phyloP scores from a whole-genome alignment of 768 basidiomycete species.

The Suillus decipiens region DNA sequence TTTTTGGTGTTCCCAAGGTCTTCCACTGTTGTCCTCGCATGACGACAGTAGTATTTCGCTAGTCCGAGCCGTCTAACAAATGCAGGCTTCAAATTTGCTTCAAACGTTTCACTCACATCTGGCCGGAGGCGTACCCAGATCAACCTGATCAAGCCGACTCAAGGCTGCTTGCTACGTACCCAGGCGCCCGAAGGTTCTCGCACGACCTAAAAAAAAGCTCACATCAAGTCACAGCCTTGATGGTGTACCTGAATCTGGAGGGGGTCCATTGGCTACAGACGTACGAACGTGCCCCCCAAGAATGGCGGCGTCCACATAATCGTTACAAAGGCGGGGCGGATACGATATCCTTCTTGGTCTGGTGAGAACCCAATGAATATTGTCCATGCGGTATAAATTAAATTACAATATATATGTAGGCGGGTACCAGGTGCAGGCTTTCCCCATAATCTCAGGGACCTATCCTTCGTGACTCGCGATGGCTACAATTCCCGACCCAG shows the following conservation, averaged over 20 bases:
- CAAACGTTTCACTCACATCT: not conserved
- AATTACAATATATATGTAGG: not conserved
- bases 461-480: constrained; percentile 14
- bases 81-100: no score
- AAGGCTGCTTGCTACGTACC: not conserved
- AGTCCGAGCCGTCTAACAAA: not conserved
- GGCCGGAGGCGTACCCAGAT: not conserved
- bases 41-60: not conserved
- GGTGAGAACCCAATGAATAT: not conserved
- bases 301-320: not conserved
- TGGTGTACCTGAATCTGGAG: not conserved
- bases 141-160: not conserved
- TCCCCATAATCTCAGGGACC: not conserved
- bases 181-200: not conserved
- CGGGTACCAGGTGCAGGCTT: not conserved
- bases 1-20: no score
- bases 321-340: not conserved
- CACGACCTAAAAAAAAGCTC: not conserved
- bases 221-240: not conserved
- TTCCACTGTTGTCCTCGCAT: not conserved
- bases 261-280: not conserved
- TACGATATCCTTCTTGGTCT: not conserved
- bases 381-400: not conserved
- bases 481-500: constrained; percentile 22
- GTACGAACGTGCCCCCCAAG: not conserved